Evolutionary conservation across 306 rosid species (phyloP).

Genomic region (Pueraria montana): DNA sequence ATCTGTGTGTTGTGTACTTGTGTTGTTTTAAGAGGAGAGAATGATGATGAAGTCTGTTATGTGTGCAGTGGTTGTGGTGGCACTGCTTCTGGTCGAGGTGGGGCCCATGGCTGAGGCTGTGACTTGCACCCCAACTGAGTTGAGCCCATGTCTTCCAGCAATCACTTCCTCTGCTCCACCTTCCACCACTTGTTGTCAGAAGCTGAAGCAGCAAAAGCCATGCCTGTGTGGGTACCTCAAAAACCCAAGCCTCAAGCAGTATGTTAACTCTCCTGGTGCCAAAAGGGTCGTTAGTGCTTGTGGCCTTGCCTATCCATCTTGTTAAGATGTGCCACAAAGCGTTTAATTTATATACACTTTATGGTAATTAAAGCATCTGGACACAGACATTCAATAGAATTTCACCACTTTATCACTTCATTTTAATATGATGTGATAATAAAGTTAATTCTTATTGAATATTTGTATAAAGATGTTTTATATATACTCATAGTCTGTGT

Average conservation of each 20-base stretch:
- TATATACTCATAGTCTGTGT: neutral
- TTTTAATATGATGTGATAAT: neutral
- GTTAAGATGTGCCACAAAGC: no score
- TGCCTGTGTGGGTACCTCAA: slow-evolving; percentile 71
- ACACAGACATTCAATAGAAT: neutral
- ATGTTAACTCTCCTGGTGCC: slow-evolving; percentile 58
- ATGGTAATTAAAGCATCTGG: neutral
- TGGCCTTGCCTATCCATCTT: slow-evolving; percentile 53
- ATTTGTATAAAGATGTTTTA: neutral
- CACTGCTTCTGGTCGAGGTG: slow-evolving; percentile 35
- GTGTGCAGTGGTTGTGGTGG: slow-evolving; percentile 37
- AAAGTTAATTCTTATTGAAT: neutral
- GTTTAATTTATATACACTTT: neutral
- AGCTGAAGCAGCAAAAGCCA: slow-evolving; percentile 62
- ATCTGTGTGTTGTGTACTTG: no score
- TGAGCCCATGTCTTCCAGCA: slow-evolving; percentile 60
- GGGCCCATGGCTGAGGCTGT: slow-evolving; percentile 55
- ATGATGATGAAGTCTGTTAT: slow-evolving; percentile 27
- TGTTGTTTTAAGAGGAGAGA: neutral
- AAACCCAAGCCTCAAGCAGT: slow-evolving; percentile 56
- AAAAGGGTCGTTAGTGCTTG: slow-evolving; percentile 56
- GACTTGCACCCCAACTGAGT: slow-evolving; percentile 43
- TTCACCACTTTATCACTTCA: neutral
- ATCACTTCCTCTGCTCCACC: slow-evolving; percentile 42
- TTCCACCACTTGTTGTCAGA: slow-evolving; percentile 53